Conservation (phyloP, 2,329 filamentous ascomycete genomes). For the Apiospora kogelbergensis region DNA sequence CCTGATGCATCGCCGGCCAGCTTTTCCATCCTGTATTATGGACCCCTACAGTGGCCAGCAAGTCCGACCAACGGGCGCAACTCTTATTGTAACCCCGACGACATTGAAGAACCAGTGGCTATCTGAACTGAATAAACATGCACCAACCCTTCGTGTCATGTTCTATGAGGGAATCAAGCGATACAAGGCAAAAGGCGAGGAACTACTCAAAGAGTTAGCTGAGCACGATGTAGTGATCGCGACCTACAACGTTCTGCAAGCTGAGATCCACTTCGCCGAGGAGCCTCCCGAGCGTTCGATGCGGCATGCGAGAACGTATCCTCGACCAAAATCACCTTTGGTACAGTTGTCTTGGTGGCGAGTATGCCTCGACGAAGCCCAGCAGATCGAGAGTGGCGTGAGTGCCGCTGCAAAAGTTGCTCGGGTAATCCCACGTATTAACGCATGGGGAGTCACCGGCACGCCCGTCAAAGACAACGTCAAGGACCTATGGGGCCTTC, state of each 20-base stretch:
- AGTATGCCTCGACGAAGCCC: constrained; percentile 74
- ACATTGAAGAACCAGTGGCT: constrained; percentile 62
- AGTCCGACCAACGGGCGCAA: constrained; percentile 53
- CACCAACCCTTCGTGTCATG: constrained; percentile 55
- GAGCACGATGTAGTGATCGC: constrained; percentile 61
- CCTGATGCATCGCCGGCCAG: constrained; percentile 55
- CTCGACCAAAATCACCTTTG: constrained; percentile 70
- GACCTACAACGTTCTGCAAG: constrained; percentile 69
- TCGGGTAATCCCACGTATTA: constrained; percentile 74
- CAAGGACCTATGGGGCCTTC: constrained; percentile 73
- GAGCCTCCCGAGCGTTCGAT: constrained; percentile 68
- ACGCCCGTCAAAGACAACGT: constrained; percentile 84
- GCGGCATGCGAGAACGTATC: constrained; percentile 65
- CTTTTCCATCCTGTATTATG: constrained; percentile 17
- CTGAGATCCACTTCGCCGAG: constrained; percentile 76
- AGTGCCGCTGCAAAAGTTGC: constrained; percentile 81
- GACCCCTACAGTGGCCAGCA: constrained; percentile 41
- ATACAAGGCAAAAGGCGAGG: constrained; percentile 34
- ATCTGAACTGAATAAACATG: constrained; percentile 57
- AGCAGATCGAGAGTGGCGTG: constrained; percentile 91
- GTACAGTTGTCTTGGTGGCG: constrained; percentile 87
- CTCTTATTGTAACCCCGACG: constrained; percentile 61
- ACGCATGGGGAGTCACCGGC: constrained; percentile 90
- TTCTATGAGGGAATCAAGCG: constrained; percentile 54
- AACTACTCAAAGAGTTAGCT: constrained; percentile 45